Evolutionary conservation across 2,329 filamentous ascomycete genomes (phyloP).

Genomic region (Neofusicoccum parvum): DNA sequence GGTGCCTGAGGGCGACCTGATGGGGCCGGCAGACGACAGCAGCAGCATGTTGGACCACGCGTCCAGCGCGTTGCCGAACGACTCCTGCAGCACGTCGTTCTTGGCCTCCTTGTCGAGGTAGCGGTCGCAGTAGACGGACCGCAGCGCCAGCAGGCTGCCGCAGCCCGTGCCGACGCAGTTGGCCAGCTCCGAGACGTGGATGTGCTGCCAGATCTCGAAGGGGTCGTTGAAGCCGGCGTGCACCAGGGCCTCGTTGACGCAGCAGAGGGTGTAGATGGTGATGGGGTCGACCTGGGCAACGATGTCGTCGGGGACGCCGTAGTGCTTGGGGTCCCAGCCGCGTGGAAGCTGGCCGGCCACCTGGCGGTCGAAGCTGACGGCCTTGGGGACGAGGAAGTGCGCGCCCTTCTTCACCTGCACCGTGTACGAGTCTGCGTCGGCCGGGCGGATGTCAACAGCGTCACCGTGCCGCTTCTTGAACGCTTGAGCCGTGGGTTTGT

Average conservation of each 20-base stretch:
- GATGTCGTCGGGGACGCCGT: conserved; percentile 42
- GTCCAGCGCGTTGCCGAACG: conserved; percentile 38
- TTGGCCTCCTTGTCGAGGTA: conserved; percentile 21
- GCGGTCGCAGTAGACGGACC: too few species aligned
- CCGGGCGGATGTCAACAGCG: conserved; percentile 28
- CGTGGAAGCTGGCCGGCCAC: conserved; percentile 41
- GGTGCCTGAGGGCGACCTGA: conserved; percentile 40
- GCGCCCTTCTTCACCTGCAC: conserved; percentile 36
- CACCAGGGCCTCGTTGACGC: too few species aligned
- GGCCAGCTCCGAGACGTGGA: conserved; percentile 41
- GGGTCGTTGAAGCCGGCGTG: conserved; percentile 26
- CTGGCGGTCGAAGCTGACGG: conserved; percentile 26
- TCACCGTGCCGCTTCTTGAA: conserved; percentile 31
- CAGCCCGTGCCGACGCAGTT: conserved; percentile 39
- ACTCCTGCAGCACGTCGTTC: conserved; percentile 40
- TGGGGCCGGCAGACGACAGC: conserved; percentile 39
- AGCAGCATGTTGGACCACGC: conserved; percentile 50
- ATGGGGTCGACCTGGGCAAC: conserved; percentile 39
- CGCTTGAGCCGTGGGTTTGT: background rate
- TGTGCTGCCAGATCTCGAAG: conserved; percentile 34
- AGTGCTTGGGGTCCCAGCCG: conserved; percentile 37
- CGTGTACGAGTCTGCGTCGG: background rate
- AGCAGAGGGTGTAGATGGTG: conserved; percentile 22
- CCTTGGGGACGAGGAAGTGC: too few species aligned
- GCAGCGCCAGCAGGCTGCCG: conserved; percentile 31